These are phyloP conservation scores for Lactarius quietus DNA, from an alignment of 768 basidiomycete genomes.

Conservation along the genomic window DNA sequence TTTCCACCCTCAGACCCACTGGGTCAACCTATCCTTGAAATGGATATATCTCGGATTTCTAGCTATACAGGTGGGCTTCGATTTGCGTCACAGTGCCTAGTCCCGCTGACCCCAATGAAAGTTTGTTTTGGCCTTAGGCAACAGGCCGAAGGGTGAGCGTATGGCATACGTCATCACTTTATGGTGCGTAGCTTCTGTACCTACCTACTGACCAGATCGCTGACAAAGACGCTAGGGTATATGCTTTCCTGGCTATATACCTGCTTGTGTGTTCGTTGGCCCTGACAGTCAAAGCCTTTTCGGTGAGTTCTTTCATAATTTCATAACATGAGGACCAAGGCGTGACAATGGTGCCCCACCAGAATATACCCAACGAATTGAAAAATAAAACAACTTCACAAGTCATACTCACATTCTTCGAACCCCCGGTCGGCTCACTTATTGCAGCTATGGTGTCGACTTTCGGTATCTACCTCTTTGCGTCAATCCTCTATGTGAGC, in stretches of 20 bases:
- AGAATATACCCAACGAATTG: conserved; percentile 54
- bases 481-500: conserved; percentile 84
- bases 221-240: conserved; percentile 54
- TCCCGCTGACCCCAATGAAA: conserved; percentile 24
- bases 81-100: not conserved
- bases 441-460: conserved; percentile 88
- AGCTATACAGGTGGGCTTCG: conserved; percentile 56
- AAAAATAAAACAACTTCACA: conserved; percentile 45
- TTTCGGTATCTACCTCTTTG: conserved; percentile 82
- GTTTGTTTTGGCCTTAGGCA: conserved; percentile 73
- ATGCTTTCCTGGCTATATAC: conserved; percentile 78
- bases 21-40: conserved; percentile 78
- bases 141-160: conserved; percentile 87
- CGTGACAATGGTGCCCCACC: conserved; percentile 8
- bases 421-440: conserved; percentile 71
- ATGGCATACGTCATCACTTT: conserved; percentile 65
- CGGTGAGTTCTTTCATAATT: conserved; percentile 40
- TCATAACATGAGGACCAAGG: not conserved
- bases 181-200: conserved; percentile 44
- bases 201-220: not conserved
- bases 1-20: conserved; percentile 61
- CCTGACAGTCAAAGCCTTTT: conserved; percentile 77
- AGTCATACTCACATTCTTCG: conserved; percentile 61
- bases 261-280: conserved; percentile 84
- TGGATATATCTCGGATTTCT: conserved; percentile 88